Base-by-base conservation (phyloP, 225 moss, liverwort and hornwort genomes). In the Marchantia polymorpha region DNA sequence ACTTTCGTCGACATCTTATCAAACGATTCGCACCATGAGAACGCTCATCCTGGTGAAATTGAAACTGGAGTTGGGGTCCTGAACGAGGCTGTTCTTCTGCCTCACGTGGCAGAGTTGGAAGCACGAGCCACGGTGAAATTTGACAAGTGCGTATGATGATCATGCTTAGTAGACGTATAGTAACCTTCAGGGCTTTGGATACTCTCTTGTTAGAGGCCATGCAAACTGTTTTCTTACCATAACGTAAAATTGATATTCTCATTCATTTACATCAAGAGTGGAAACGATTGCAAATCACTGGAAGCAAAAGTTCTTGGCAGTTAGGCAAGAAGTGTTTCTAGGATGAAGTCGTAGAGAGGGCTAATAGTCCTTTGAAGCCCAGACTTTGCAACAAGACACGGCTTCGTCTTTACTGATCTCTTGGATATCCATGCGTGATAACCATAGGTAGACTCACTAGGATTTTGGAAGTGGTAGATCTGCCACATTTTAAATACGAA, bases 101-200 rank as follows among this genome's bases (percentile, higher is more conserved):
- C 77, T 66, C 81, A 82, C 27, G 39, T 82, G 65, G 89, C 84
- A 71, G 89, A 90, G 14, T 85, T 96, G 76, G 92, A 91, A 84
- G 87, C 85, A 72, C 88, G 78, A 83, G 89, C 94, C 70, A 49
- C 74, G 51, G 92, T 94, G 79, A 96, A 91, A 80, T 96, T 96
- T 81, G 80, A 84, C 66, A 70, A 64, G 92, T 94, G 86, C 83
- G 87, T 84, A 61, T 72, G 60, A 71, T 58, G 31, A 79, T 56
- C 66, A 78, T 69, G 47, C 71, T 51, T 31, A 73, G 4, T 61
- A 50, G n/a, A 46, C 20, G 19, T 69, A 81, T 48, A 53, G 58
- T n/a, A 77, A 0, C 47, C 55, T 50, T 50, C 23, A 20, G 12
- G 6, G 7, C 47, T 22, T 20, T 26, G 30, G 22, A 51, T 50